Conservation (phyloP, 208 protist genomes). For the Kentomonas sorsogonicus region DNA sequence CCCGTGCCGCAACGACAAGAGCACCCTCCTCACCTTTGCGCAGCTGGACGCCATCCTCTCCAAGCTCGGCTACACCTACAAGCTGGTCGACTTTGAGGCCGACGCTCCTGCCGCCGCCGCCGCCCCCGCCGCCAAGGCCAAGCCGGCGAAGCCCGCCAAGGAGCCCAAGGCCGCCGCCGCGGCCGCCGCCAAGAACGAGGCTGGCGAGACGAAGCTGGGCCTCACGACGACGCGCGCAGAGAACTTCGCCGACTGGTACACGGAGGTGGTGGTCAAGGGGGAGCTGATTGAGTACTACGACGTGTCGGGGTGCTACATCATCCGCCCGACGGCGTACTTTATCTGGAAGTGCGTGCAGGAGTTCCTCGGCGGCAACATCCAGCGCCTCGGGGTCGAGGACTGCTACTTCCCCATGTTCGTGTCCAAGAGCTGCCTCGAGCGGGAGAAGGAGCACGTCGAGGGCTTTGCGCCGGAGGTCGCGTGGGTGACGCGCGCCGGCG, state of each 20-base stretch:
- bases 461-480: conserved; percentile 98
- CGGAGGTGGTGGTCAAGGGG: conserved; percentile 94
- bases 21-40: conserved; percentile 47
- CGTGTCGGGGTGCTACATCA: conserved; percentile 98
- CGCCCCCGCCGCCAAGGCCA: conserved; percentile 9
- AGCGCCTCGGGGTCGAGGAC: conserved; percentile 94
- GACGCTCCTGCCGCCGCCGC: conserved; percentile 13
- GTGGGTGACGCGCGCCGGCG: conserved; percentile 87
- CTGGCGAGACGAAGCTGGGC: conserved; percentile 78
- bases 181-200: conserved; percentile 3
- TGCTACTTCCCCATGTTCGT: conserved; percentile 99
- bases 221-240: conserved; percentile 85
- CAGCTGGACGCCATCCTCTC: conserved; percentile 63
- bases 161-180: conserved; percentile 21
- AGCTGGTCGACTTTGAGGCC: conserved; percentile 64
- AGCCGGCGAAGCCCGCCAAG: conserved; percentile 20
- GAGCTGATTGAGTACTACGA: conserved; percentile 99
- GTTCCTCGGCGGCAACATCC: conserved; percentile 77
- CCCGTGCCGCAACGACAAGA: conserved; percentile 84
- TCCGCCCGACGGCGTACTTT: conserved; percentile 95
- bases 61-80: conserved; percentile 54
- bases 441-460: conserved; percentile 98
- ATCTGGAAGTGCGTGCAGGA: conserved; percentile 97
- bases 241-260: conserved; percentile 97
- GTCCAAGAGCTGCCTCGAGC: conserved; percentile 91